Evolutionary conservation across 768 basidiomycete genomes (phyloP).

Genomic region (Paxillus involutus): DNA sequence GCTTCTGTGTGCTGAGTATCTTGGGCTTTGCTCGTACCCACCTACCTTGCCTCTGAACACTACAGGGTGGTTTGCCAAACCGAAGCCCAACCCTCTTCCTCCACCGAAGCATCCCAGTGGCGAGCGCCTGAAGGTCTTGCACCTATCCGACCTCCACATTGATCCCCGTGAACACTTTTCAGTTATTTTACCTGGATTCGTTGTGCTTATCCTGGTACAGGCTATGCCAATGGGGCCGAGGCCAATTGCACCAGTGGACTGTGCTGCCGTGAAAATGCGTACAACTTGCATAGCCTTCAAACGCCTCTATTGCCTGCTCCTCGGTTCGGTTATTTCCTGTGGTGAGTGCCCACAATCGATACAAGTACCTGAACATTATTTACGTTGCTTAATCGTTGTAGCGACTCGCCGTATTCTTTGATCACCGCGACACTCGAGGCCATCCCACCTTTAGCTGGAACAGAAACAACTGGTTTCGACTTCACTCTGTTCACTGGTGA

Average conservation of each 20-base stretch:
- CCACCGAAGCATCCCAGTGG: slow-evolving; percentile 57
- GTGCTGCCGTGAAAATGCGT: slow-evolving; percentile 61
- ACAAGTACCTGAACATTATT: background rate
- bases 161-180: slow-evolving; percentile 55
- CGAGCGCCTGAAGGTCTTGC: slow-evolving; percentile 67
- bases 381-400: slow-evolving; percentile 11
- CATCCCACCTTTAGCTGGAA: slow-evolving; percentile 65
- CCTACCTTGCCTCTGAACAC: slow-evolving; percentile 60
- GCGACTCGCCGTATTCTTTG: slow-evolving; percentile 67
- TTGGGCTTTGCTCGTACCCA: slow-evolving; percentile 54
- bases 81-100: slow-evolving; percentile 72
- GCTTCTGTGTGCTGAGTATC: slow-evolving; percentile 62
- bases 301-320: slow-evolving; percentile 57
- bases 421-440: slow-evolving; percentile 59
- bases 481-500: slow-evolving; percentile 75
- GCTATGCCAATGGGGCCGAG: slow-evolving; percentile 68
- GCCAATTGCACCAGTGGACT: slow-evolving; percentile 67
- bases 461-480: slow-evolving; percentile 57
- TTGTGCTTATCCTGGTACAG: slow-evolving; percentile 32
- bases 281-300: slow-evolving; percentile 52
- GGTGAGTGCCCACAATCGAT: slow-evolving; percentile 34
- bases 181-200: background rate
- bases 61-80: slow-evolving; percentile 72
- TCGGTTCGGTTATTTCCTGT: slow-evolving; percentile 62
- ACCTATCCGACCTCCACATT: slow-evolving; percentile 76